Percentiles rank a stretch among this genome's conserved stretches.
These are phyloP conservation scores for Canna indica DNA, from an alignment of 176 grass and related monocot genomes.

Conservation along the genomic window DNA sequence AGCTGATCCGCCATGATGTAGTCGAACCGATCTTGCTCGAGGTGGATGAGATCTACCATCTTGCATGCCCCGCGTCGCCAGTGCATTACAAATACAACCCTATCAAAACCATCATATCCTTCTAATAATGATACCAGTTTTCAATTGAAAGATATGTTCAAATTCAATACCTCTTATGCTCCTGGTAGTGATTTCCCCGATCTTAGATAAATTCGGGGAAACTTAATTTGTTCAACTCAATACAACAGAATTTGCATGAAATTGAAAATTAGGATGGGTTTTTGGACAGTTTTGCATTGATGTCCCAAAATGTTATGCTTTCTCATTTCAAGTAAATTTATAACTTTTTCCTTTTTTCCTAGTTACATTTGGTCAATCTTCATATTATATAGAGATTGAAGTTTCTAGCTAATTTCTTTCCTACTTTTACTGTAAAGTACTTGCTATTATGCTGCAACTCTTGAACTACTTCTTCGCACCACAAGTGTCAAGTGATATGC, in stretches of 20 bases:
- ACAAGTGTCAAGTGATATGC: too few species aligned
- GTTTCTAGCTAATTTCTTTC: not conserved
- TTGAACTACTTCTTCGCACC: not conserved
- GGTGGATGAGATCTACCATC: conserved; percentile 99
- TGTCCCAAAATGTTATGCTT: not conserved
- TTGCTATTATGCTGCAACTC: not conserved
- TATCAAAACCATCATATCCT: conserved; percentile 99
- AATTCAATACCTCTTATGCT: not conserved
- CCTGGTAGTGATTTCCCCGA: too few species aligned
- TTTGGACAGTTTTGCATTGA: not conserved
- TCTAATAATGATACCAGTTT: not conserved
- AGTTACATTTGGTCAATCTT: not conserved
- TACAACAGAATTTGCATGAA: not conserved
- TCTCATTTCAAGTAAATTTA: not conserved
- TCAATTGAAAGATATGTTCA: conserved; percentile 4
- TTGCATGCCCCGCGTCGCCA: conserved; percentile 87
- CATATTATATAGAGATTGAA: not conserved
- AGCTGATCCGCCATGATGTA: conserved; percentile 89
- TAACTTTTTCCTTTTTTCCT: not conserved
- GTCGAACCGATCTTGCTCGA: conserved; percentile 95
- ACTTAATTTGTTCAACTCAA: not conserved
- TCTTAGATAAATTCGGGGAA: not conserved
- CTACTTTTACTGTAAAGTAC: not conserved
- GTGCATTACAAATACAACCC: conserved; percentile 97
- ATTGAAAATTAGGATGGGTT: not conserved